A percentile compares a stretch with the other conserved stretches of the same genome.
These are phyloP conservation scores for Plasmodium vivax DNA, from an alignment of 169 alveolate species.

Conservation along the genomic window DNA sequence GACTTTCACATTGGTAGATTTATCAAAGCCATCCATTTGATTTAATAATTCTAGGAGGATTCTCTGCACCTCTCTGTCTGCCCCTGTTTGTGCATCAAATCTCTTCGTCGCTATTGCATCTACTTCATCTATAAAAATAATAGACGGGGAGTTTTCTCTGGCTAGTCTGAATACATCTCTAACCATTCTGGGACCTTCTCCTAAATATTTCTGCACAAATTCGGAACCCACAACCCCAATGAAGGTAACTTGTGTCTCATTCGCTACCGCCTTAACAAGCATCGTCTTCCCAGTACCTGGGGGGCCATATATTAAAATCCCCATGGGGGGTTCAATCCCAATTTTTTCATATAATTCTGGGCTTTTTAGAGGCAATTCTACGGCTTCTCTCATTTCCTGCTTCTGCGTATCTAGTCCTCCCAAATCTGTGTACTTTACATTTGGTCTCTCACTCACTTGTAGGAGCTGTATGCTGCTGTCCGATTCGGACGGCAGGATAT, in stretches of 20 bases:
- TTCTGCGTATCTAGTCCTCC: constrained; percentile 99
- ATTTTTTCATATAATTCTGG: constrained; percentile 98
- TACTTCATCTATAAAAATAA: constrained; percentile 98
- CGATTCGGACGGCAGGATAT: constrained; percentile 99
- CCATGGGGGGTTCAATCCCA: constrained; percentile 99
- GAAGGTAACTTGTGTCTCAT: constrained; percentile 97
- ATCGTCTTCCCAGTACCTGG: constrained; percentile 99
- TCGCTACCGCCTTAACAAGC: constrained; percentile 99
- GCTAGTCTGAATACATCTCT: constrained; percentile 98
- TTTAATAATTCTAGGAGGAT: constrained; percentile 96
- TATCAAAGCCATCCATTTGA: constrained; percentile 99
- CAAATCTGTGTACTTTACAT: constrained; percentile 98
- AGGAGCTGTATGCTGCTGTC: constrained; percentile 98
- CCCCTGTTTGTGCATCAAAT: constrained; percentile 98
- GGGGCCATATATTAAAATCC: constrained; percentile 99
- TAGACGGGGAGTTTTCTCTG: constrained; percentile 97
- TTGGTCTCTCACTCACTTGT: constrained; percentile 98
- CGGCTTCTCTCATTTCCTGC: constrained; percentile 99
- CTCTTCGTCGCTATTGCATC: constrained; percentile 98
- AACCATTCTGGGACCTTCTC: constrained; percentile 99
- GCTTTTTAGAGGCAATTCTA: constrained; percentile 98
- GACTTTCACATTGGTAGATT: constrained; percentile 95
- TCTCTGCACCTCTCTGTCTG: constrained; percentile 99
- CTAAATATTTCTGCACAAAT: constrained; percentile 99
- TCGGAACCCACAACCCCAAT: constrained; percentile 99